Evolutionary conservation across 257 asterid genomes (phyloP), one percentile per base, ranked within the genome.

Genomic region (Penstemon eatonii): DNA sequence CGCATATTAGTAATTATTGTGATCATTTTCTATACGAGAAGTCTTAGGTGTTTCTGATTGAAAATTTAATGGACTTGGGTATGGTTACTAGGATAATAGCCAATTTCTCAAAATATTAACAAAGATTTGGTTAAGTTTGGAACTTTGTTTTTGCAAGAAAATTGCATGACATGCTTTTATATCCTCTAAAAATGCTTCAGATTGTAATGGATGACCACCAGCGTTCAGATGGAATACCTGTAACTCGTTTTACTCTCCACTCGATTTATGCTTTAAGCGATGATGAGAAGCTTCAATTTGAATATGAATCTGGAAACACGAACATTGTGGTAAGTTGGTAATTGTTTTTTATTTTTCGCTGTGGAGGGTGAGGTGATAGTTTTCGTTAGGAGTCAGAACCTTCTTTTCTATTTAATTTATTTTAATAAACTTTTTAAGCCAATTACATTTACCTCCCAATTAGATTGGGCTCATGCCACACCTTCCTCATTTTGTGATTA

Each of bases 121-220:
- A 13, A 52, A 3, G 4, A 52, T n/a, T 5, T 60, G 52, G 5
- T 8, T 6, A 41, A 10, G 4, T 50, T 33, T 39, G 8, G 18
- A 51, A 42, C 51, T 56, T 52, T 62, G 38, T 56, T 47, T 19
- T 43, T 67, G 60, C 19, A 45, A 4, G 51, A 67, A 57, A 50
- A 3, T 43, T 60, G 13, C 52, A 56, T 49, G 4, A 60, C 68
- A 67, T 70, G 3, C 5, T 56, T 2, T 60, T 64, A 5, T 65
- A 18, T 53, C 56, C 73, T 66, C 40, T 72, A 61, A 45, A 70
- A 75, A 73, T 73, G 67, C 66, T 70, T 80, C 95, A 94, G 99
- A 91, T 94, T 82, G 91, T 89, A 58, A 91, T 94, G 97, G 99
- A 90, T 78, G 97, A 94, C 79, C 99, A 91, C 80, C 97, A 85